These are phyloP conservation scores for Heterobasidion irregulare DNA, from an alignment of 1,284 basidiomycete species.

Conservation along the genomic window DNA sequence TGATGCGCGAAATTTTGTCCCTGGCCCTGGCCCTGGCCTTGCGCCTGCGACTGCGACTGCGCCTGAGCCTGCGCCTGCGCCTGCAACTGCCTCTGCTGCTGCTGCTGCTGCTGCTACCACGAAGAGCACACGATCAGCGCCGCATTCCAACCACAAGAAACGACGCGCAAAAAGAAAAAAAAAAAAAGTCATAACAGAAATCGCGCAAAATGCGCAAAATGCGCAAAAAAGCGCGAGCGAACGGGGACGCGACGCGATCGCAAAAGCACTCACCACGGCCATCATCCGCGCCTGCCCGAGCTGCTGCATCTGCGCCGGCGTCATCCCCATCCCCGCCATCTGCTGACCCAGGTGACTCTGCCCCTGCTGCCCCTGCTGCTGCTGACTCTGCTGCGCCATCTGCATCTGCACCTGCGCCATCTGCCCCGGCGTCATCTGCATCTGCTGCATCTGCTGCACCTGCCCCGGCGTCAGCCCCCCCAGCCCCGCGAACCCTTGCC, in stretches of 20 bases:
- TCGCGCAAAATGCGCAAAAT: background rate
- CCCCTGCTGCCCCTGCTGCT: background rate
- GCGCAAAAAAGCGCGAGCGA: too few species aligned
- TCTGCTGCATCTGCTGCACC: background rate
- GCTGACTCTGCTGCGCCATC: background rate
- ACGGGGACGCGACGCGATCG: too few species aligned
- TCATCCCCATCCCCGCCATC: background rate
- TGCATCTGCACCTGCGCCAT: background rate
- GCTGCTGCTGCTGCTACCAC: background rate
- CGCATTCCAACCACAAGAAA: background rate
- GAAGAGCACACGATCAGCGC: background rate
- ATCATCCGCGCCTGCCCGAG: slow-evolving; percentile 3
- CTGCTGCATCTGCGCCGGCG: background rate
- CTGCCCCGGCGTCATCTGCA: background rate
- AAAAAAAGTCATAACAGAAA: background rate
- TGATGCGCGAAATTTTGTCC: background rate
- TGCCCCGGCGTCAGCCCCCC: slow-evolving; percentile 3
- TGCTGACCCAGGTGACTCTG: background rate
- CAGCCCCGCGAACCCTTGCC: slow-evolving; percentile 11
- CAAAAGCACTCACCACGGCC: background rate
- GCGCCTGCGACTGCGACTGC: background rate
- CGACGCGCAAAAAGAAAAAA: too few species aligned
- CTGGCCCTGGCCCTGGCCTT: background rate
- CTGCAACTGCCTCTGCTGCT: slow-evolving; percentile 10
- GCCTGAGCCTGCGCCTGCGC: slow-evolving; percentile 7